A percentile compares a stretch with the other conserved stretches of the same genome.
These are phyloP conservation scores for Magnolia kwangsiensis DNA, from an alignment of 164 flowering plant genomes.

Conservation along the genomic window DNA sequence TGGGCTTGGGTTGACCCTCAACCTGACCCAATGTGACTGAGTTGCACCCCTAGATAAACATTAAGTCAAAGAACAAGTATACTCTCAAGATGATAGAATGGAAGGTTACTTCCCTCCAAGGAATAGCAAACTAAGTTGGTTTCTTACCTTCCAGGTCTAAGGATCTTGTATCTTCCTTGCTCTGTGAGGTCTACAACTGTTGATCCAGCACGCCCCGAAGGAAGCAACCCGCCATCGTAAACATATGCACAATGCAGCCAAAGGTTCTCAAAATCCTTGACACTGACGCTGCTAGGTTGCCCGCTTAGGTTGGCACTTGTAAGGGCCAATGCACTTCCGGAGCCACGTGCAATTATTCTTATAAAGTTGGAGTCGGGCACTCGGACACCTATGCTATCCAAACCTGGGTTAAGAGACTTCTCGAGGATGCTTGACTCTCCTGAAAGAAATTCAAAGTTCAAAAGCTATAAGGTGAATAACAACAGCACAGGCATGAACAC, in stretches of 20 bases:
- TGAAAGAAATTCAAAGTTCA: constrained; percentile 22
- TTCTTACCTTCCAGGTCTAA: constrained; percentile 85
- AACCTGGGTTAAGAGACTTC: constrained; percentile 85
- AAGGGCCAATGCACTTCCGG: constrained; percentile 81
- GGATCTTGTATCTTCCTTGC: constrained; percentile 68
- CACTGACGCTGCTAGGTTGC: constrained; percentile 73
- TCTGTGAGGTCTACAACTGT: constrained; percentile 79
- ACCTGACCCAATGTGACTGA: not conserved
- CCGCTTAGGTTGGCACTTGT: constrained; percentile 94
- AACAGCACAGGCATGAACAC: not conserved
- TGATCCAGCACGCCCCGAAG: constrained; percentile 90
- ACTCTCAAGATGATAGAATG: not conserved
- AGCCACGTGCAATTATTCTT: constrained; percentile 64
- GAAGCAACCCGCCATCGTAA: constrained; percentile 82
- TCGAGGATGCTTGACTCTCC: constrained; percentile 86
- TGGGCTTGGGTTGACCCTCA: not conserved
- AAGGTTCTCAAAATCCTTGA: constrained; percentile 73
- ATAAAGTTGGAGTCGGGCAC: constrained; percentile 85
- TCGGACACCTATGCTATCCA: constrained; percentile 85
- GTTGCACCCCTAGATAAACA: not conserved
- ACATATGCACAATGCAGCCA: constrained; percentile 88
- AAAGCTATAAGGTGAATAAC: not conserved
- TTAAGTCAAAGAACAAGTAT: not conserved
- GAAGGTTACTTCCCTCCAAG: not conserved
- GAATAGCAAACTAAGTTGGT: not conserved